Base-by-base conservation (phyloP, 345 rosid genomes). In the Gossypioides kirkii region DNA sequence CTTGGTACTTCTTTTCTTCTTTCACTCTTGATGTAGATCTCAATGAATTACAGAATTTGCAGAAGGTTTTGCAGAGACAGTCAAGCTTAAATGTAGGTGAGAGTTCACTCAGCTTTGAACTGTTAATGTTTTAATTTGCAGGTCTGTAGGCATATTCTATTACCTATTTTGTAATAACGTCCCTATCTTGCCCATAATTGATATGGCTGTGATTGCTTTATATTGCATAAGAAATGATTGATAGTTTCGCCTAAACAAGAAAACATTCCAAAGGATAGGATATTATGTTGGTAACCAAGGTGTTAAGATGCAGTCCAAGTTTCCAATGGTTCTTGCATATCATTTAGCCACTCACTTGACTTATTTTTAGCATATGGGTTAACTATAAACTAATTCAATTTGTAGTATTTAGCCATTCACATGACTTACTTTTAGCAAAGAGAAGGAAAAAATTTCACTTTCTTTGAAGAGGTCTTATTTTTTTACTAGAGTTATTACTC, bases 61-160 rank as follows among this genome's bases (percentile, higher is more conserved):
- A 88, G 75, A 91, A 86, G 79, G 81, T 87, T 61, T 75, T 94
- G 81, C 91, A 86, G 86, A 86, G 97, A 79, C 98, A 91, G 78
- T 84, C 85, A 59, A 94, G 97, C 90, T 76, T 87, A 63, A 88
- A 78, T 71, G 81, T 87, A 22, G 93, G 97, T 79, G 78, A 77
- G 77, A 75, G 42, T 45, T 63, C 76, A 49, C 59, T 80, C 77
- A 77, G 66, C 61, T 78, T 73, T 46, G 67, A 69, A 61, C 81
- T 72, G 41, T 73, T 62, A 76, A 73, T 65, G 63, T 61, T 70
- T 77, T 74, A 52, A 58, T 71, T 70, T 25, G 70, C 62, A 79
- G 36, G 77, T 85, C 70, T 71, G 41, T 18, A 18, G 53, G 38
- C 41, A 18, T 53, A 16, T 63, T 62, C 16, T 26, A 47, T 23